phyloP scores from a whole-genome alignment of 345 rosid genomes.

The Schrenkiella parvula region DNA sequence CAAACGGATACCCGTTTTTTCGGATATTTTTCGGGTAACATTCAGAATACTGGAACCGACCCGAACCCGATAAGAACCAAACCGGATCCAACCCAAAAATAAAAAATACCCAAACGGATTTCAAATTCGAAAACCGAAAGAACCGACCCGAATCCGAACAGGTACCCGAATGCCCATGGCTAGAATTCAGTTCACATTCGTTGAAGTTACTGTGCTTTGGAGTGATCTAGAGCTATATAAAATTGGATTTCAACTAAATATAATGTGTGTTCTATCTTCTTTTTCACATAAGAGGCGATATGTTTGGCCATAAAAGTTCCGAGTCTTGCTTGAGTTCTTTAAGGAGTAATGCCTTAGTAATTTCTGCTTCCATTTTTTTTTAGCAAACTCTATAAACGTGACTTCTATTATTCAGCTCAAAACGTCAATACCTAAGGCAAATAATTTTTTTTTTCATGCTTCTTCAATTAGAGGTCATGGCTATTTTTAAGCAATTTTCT shows the following conservation, averaged over 20 bases:
- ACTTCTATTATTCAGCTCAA: conserved; percentile 23
- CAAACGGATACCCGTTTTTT: too few species aligned
- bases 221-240: not conserved
- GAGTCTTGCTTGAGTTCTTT: not conserved
- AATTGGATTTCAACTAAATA: not conserved
- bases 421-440: conserved; percentile 14
- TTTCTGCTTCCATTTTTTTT: not conserved
- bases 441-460: not conserved
- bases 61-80: too few species aligned
- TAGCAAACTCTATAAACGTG: not conserved
- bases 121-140: too few species aligned
- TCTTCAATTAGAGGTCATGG: not conserved
- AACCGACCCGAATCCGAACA: too few species aligned
- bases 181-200: not conserved
- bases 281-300: not conserved
- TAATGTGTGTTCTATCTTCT: not conserved
- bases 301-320: not conserved
- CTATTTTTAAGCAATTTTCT: conserved; percentile 16
- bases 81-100: too few species aligned
- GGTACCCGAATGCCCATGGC: too few species aligned
- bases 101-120: too few species aligned
- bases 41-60: too few species aligned
- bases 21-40: too few species aligned
- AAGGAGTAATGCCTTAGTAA: not conserved
- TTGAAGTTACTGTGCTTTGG: not conserved